A percentile compares a stretch with the other conserved stretches of the same genome.
Conservation (phyloP, 2,329 filamentous ascomycete species). For the Beauveria brongniartii region DNA sequence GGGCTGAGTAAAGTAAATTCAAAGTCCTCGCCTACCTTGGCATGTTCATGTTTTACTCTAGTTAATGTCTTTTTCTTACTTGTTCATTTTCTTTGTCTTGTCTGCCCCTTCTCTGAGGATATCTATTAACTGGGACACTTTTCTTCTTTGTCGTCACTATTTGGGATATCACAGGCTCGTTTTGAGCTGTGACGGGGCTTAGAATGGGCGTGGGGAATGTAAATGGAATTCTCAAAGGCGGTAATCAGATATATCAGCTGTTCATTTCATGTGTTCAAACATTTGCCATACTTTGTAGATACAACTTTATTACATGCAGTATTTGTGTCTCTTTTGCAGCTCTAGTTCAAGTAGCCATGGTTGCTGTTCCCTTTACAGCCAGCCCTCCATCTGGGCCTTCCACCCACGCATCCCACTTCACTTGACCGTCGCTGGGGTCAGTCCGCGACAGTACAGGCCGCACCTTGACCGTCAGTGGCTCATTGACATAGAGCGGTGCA, state of each 20-base stretch:
- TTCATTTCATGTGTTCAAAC: not conserved
- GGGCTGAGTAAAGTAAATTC: slow-evolving; percentile 44
- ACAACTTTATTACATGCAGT: not conserved
- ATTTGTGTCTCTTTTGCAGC: not conserved
- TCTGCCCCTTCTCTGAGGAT: not conserved
- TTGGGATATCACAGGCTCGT: not conserved
- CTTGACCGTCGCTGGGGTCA: slow-evolving; percentile 23
- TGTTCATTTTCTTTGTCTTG: not conserved
- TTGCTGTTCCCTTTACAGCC: slow-evolving; percentile 50
- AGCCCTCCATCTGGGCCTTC: slow-evolving; percentile 53
- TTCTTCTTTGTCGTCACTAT: not conserved
- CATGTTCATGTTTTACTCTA: slow-evolving; percentile 13
- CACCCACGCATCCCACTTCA: slow-evolving; percentile 55
- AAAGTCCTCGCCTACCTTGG: no score
- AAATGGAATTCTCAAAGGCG: not conserved
- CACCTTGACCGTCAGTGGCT: slow-evolving; percentile 63
- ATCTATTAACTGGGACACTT: not conserved
- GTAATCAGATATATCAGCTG: not conserved
- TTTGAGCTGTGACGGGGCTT: not conserved
- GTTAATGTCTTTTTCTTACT: not conserved
- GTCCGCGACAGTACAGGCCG: slow-evolving; percentile 28
- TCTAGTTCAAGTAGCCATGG: slow-evolving; percentile 12
- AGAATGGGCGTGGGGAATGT: not conserved
- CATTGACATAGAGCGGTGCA: slow-evolving; percentile 68
- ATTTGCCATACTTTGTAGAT: not conserved